phyloP scores from a whole-genome alignment of 768 basidiomycete species.

The Boletus eberwhitei region DNA sequence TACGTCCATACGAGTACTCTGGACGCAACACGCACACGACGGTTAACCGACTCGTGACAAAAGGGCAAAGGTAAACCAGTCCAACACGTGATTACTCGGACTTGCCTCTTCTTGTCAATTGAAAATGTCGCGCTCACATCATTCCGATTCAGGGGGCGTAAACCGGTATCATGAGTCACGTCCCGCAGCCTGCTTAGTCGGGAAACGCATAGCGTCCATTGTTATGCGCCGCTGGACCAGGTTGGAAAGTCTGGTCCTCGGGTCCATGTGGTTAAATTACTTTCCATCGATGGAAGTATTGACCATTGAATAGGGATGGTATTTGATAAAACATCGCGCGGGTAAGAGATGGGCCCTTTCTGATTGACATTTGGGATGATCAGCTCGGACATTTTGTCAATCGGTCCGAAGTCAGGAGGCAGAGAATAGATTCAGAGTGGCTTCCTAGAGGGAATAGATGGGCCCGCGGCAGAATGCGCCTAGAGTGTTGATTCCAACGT shows the following conservation, averaged over 20 bases:
- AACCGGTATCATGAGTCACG: slow-evolving; percentile 1
- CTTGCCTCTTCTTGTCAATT: no score
- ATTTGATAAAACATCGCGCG: neutral
- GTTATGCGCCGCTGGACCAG: neutral
- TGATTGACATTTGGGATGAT: neutral
- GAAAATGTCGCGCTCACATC: no score
- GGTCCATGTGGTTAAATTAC: neutral
- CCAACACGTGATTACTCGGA: no score
- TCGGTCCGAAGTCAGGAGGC: neutral
- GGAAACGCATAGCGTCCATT: neutral
- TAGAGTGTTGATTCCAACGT: neutral
- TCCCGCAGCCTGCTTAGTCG: neutral
- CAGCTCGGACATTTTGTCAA: neutral
- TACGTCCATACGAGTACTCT: no score
- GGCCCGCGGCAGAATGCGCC: neutral
- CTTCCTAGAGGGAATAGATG: neutral
- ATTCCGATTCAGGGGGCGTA: neutral
- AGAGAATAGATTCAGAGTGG: neutral
- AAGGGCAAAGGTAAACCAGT: no score
- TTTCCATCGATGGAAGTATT: neutral
- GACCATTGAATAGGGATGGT: neutral
- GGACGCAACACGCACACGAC: no score
- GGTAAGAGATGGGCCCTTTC: neutral
- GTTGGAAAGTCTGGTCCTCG: neutral
- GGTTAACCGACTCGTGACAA: no score